phyloP scores from a whole-genome alignment of 1,284 basidiomycete genomes.

The Pholiota adiposa region DNA sequence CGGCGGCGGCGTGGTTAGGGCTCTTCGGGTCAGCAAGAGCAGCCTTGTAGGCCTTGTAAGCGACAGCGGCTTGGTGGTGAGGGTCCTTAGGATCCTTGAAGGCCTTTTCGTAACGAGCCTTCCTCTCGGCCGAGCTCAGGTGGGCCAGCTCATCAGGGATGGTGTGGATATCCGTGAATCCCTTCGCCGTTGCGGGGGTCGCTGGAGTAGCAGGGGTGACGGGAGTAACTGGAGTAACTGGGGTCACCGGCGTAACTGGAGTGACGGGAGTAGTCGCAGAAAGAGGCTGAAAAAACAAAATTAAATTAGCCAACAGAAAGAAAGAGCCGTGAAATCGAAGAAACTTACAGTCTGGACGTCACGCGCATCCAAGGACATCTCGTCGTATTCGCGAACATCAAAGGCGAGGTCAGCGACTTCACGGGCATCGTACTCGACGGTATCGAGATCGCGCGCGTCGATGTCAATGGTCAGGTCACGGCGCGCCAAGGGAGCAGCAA shows the following conservation, averaged over 20 bases:
- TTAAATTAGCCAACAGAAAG: not conserved
- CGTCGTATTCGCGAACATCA: conserved; percentile 22
- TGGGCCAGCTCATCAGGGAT: conserved; percentile 4
- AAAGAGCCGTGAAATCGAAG: not conserved
- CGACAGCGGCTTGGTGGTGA: conserved; percentile 14
- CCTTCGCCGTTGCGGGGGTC: not conserved
- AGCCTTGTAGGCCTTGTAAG: conserved; percentile 11
- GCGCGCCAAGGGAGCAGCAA: conserved; percentile 20
- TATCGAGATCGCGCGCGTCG: conserved; percentile 19
- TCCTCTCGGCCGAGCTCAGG: conserved; percentile 1
- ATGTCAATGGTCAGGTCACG: conserved; percentile 20
- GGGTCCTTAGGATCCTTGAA: conserved; percentile 8
- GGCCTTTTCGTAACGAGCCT: conserved; percentile 10
- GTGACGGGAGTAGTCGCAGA: not conserved
- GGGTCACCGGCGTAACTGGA: conserved; percentile 4
- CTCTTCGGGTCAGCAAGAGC: conserved; percentile 17
- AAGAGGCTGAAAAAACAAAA: not conserved
- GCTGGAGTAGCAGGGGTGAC: conserved; percentile 2
- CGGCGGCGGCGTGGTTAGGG: conserved; percentile 17
- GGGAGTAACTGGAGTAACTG: conserved; percentile 4
- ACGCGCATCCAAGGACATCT: conserved; percentile 4
- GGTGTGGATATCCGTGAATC: conserved; percentile 7
- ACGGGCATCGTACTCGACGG: conserved; percentile 21
- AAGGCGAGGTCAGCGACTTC: conserved; percentile 18
- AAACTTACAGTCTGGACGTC: not conserved